Evolutionary conservation across 2,329 filamentous ascomycete species (phyloP), one percentile per base, ranked within the genome.

Genomic region (Sporothrix protearum): DNA sequence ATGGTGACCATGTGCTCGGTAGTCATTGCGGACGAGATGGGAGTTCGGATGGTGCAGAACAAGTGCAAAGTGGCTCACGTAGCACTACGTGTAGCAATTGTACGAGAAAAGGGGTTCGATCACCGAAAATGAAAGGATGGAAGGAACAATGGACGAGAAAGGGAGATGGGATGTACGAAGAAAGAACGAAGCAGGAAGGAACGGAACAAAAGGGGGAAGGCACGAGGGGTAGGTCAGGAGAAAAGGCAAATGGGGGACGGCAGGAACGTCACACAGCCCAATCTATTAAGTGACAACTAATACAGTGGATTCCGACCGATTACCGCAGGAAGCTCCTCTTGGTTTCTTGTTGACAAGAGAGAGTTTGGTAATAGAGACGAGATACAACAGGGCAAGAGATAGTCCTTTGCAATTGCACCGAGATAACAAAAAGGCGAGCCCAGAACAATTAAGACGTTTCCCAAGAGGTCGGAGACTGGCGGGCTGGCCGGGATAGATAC

Each of bases 1-100:
- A 67, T 67, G 8, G 64, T 36, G 19, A 36, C 64, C 16, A 80
- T 75, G 49, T 83, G 79, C 49, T 79, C 80, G 33, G 33, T 71
- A 28, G 76, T 71, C 76, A 77, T 77, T 59, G n/a, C 71, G 64
- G n/a, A 42, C 7, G 45, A 55, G 63, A 49, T 19, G 39, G 53
- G 14, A 4, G 64, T 28, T n/a, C 16, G 33, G 25, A 49, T 47
- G 64, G 12, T 64, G 42, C 16, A 28, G 9, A 42, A 9, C 16
- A 36, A 22, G 3, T 36, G 36, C 16, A 25, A 5, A 61, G 6
- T 19, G 39, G 47, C 25, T 30, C 53, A 47, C 19, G 42, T 36
- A 30, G 36, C 42, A 63, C 53, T 49, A 28, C 30, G 14, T 69
- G 51, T 57, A 55, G 22, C 47, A 33, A 53, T 33, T 68, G 33